Base-by-base conservation (phyloP, 2,329 filamentous ascomycete genomes). In the Arthrocladium fulminans region DNA sequence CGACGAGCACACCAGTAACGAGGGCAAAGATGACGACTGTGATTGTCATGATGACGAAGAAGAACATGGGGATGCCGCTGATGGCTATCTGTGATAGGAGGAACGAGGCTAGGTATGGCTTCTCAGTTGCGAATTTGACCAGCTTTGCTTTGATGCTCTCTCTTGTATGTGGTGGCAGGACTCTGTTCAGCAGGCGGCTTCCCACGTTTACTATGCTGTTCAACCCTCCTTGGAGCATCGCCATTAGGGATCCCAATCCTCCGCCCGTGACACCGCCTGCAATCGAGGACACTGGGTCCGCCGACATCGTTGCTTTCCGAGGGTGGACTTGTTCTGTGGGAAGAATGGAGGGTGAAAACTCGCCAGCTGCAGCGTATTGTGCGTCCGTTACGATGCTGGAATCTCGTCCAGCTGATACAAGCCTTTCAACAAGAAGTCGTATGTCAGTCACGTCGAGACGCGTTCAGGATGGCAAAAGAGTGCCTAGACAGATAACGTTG, bases 31-130 rank as follows among this genome's bases (percentile, higher is more conserved):
- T 63, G 53, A 82, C 65, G 51, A 81, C 76, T 32, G 77, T 79
- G 34, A 81, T 57, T 48, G 75, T 72, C 70, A 89, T 88, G 57
- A 76, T 68, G 48, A 75, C 54, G 69, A 92, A 90, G 53, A 88
- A 67, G 34, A 81, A 65, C 50, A 89, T 59, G 1, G 86, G 86
- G 12, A 86, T 64, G 49, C 80, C 74, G 12, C 80, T 80, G 53
- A 88, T 73, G 50, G 80, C 63, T 50, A 82, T 59, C 62, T 89
- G 85, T 24, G 75, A 70, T 39, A 77, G 66, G 49, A 88, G 61
- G 63, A 92, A 86, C 50, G 80, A 78, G 48, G 84, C 80, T 37
- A 88, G 68, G 53, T 87, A 69, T 2, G 87, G 87, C 49, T 83
- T 81, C 42, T 74, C 69, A 4, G 73, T 65, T 13, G 81, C 79